Conservation (phyloP, 2,329 filamentous ascomycete species). For the Sarocladiaceae sp. region DNA sequence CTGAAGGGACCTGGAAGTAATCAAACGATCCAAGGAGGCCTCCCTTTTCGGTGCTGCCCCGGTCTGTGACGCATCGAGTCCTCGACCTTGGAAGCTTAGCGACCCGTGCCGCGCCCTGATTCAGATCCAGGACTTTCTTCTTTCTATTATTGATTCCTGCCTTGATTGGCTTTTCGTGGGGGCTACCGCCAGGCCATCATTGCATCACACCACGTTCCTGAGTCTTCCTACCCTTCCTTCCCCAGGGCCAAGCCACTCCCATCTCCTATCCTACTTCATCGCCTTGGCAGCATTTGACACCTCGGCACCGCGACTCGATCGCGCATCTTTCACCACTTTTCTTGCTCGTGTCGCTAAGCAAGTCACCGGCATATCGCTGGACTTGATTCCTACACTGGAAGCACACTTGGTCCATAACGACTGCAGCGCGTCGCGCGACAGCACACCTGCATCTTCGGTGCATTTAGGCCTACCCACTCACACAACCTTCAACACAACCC, state of each 20-base stretch:
- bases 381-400: no score
- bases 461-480: slow-evolving; percentile 26
- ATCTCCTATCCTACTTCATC: background rate
- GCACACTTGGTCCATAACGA: background rate
- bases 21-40: no score
- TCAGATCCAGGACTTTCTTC: no score
- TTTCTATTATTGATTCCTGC: no score
- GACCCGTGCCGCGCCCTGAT: background rate
- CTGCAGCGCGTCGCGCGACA: background rate
- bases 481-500: slow-evolving; percentile 55
- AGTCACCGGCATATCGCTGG: no score
- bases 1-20: no score
- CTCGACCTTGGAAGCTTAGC: no score
- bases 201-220: no score
- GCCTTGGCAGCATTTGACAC: background rate
- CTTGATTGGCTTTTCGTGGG: background rate
- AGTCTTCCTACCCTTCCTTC: no score
- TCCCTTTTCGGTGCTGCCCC: no score
- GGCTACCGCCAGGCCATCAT: background rate
- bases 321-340: background rate
- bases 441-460: background rate
- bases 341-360: no score
- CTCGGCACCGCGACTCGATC: background rate
- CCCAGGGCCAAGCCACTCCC: background rate
- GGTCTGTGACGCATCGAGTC: slow-evolving; percentile 3